These are phyloP conservation scores for Paraphoma sp. DNA, from an alignment of 2,329 filamentous ascomycete species.

Conservation along the genomic window DNA sequence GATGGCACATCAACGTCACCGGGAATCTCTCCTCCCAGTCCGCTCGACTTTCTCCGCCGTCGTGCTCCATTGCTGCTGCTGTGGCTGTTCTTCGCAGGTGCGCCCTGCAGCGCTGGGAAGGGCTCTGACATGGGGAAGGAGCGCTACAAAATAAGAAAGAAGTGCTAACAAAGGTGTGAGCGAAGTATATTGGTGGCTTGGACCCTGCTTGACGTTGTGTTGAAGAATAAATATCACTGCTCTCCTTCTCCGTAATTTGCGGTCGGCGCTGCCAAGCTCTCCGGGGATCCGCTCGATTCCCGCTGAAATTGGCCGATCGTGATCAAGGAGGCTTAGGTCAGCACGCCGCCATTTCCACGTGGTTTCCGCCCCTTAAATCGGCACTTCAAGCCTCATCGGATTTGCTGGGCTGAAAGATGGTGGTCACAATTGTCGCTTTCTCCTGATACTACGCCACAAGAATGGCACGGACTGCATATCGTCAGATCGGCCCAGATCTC, in stretches of 20 bases:
- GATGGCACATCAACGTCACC: constrained; percentile 60
- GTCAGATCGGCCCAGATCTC: background rate
- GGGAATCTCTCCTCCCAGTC: constrained; percentile 58
- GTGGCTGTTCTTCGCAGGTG: constrained; percentile 15
- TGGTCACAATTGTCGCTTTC: background rate
- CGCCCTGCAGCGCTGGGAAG: constrained; percentile 39
- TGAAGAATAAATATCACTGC: background rate
- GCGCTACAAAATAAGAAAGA: background rate
- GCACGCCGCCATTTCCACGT: background rate
- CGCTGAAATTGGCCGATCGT: background rate
- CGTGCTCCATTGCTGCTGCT: constrained; percentile 16
- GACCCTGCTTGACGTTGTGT: background rate
- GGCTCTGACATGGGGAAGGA: constrained; percentile 36
- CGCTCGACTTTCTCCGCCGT: constrained; percentile 55
- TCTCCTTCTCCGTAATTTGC: constrained; percentile 16
- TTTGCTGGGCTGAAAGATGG: background rate
- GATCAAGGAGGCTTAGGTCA: background rate
- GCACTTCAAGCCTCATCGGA: too few relatives aligned
- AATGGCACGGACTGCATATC: background rate
- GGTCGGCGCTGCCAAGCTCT: constrained; percentile 14
- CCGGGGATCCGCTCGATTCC: background rate
- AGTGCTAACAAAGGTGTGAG: background rate
- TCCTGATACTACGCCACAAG: background rate
- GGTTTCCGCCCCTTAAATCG: too few relatives aligned
- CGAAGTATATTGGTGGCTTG: background rate